Base-by-base conservation (phyloP, 768 basidiomycete genomes). In the Artomyces pyxidatus region DNA sequence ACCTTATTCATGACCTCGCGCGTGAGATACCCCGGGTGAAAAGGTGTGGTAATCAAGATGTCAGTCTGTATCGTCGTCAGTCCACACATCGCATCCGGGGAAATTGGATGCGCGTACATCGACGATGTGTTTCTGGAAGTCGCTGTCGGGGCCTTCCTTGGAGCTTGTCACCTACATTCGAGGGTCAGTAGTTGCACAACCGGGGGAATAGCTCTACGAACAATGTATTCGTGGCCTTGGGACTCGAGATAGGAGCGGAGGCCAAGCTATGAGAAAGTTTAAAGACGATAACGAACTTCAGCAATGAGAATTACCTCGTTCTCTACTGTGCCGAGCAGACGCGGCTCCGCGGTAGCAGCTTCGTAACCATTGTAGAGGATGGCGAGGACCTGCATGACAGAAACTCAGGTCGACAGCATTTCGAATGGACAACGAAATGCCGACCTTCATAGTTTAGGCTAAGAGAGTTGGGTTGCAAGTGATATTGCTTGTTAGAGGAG, bases 111-210 rank as follows among this genome's bases (percentile, higher is more conserved):
- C 44, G 52, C 63, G 51, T 45, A 67, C 66, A 35, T 65, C 64
- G 11, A 51, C 57, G 16, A 69, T 58, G 30, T 71, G 54, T 49
- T 66, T 68, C 47, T 65, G 65, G 56, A 71, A 71, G 19, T 59
- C 63, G 32, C 61, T 64, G 57, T 62, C 56, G 1, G 67, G 60
- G 41, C 69, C 70, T 50, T 71, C 70, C 59, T 71, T 71, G 59
- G 67, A 63, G 41, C 63, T 63, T 11, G 65, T 68, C 42, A 70
- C 58, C 53, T 57, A 28, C n/a, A 12, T 27, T 23, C 16, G 26
- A 22, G 6, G 1, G 32, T 35, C 32, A 35, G 32, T 35, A 5
- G 17, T 3, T 3, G 3, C 12, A 35, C 4, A 3, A 17, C 12
- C 5, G 32, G 1, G 3, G 5, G 6, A 17, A 14, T 14, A 6